Conservation (phyloP, 1,139 yeast genomes). For the Lodderomyces margitis region DNA sequence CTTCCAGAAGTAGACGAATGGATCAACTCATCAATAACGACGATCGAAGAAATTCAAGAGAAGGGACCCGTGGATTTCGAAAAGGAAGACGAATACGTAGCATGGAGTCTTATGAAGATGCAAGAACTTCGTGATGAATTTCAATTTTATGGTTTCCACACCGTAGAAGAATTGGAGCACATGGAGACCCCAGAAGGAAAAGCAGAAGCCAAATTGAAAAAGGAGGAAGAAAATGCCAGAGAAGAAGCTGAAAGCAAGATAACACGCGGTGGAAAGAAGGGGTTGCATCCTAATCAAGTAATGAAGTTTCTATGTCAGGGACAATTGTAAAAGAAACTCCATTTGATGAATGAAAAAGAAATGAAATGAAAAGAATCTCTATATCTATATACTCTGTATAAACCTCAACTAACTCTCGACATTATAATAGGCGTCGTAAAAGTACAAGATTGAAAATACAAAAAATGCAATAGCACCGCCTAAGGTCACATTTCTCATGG, state of each 20-base stretch:
- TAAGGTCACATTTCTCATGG: slow-evolving; percentile 87
- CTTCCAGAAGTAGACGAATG: slow-evolving; percentile 89
- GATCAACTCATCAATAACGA: slow-evolving; percentile 49
- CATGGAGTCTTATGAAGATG: slow-evolving; percentile 59
- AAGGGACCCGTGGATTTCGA: slow-evolving; percentile 16
- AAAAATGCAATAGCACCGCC: slow-evolving; percentile 89
- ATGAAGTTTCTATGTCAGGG: slow-evolving; percentile 46
- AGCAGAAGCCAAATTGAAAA: slow-evolving; percentile 27
- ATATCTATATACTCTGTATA: not conserved
- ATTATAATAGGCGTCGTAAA: slow-evolving; percentile 58
- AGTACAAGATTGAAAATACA: slow-evolving; percentile 76
- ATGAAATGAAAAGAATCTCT: not conserved
- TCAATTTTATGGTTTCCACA: slow-evolving; percentile 60
- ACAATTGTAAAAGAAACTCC: slow-evolving; percentile 14
- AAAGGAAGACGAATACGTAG: slow-evolving; percentile 54
- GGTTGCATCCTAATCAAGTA: slow-evolving; percentile 38
- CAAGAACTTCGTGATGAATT: slow-evolving; percentile 55
- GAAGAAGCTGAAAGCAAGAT: slow-evolving; percentile 28
- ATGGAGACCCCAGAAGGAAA: slow-evolving; percentile 43
- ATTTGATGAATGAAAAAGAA: too few relatives aligned
- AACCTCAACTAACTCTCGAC: slow-evolving; percentile 16
- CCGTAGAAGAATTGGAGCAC: slow-evolving; percentile 45
- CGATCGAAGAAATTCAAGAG: slow-evolving; percentile 24
- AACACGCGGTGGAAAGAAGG: slow-evolving; percentile 32
- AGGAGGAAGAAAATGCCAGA: slow-evolving; percentile 26